Conservation (phyloP, 164 flowering plant species). For the Umbellularia californica region DNA sequence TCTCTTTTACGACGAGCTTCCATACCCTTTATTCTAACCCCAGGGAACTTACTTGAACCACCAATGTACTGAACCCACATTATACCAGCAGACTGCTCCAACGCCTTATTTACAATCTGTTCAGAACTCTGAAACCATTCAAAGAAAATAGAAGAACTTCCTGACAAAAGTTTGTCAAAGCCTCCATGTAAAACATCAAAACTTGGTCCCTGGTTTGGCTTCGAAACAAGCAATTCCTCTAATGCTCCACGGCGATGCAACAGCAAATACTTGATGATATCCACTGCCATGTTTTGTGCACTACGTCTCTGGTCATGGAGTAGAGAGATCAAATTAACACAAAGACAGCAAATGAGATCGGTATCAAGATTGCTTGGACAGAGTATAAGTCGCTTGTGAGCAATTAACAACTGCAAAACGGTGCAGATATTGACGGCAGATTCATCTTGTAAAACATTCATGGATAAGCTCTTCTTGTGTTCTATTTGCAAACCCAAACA, state of each 20-base stretch:
- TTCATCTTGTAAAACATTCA: conserved; percentile 41
- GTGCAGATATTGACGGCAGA: conserved; percentile 67
- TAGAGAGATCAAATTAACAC: conserved; percentile 81
- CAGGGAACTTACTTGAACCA: conserved; percentile 88
- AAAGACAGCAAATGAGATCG: conserved; percentile 87
- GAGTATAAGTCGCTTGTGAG: conserved; percentile 77
- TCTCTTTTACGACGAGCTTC: conserved; percentile 90
- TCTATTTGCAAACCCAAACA: conserved; percentile 66
- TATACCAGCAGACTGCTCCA: conserved; percentile 90
- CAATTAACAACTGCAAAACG: conserved; percentile 78
- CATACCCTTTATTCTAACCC: conserved; percentile 88
- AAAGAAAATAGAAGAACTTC: conserved; percentile 55
- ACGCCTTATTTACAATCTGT: conserved; percentile 58
- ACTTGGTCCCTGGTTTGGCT: conserved; percentile 74
- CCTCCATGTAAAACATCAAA: conserved; percentile 93
- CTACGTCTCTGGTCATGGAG: conserved; percentile 59
- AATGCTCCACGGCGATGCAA: conserved; percentile 86
- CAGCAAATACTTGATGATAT: conserved; percentile 71
- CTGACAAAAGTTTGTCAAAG: conserved; percentile 81
- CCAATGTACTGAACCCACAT: conserved; percentile 97
- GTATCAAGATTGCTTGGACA: conserved; percentile 92
- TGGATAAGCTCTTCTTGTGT: conserved; percentile 38
- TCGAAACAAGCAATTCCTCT: conserved; percentile 90
- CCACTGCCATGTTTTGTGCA: conserved; percentile 66
- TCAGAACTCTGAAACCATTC: conserved; percentile 82